Conservation (phyloP, 2,329 filamentous ascomycete genomes). For the Botrytis medusae region DNA sequence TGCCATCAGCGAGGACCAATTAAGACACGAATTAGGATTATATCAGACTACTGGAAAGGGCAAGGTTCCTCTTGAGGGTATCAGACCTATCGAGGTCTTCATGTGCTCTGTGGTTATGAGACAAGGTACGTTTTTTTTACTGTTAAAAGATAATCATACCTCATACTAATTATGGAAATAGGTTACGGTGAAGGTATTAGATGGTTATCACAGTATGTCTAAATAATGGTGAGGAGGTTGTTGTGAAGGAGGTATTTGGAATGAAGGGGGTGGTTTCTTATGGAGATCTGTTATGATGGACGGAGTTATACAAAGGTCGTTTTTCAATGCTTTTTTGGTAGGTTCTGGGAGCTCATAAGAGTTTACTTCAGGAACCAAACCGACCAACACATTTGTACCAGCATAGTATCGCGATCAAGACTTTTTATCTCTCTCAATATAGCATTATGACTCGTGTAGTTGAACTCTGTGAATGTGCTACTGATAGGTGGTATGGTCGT, state of each 20-base stretch:
- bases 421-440: slow-evolving; percentile 24
- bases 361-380: slow-evolving; percentile 30
- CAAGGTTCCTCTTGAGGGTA: slow-evolving; percentile 88
- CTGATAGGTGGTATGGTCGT: background rate
- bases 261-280: slow-evolving; percentile 25
- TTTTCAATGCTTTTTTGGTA: slow-evolving; percentile 33
- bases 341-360: slow-evolving; percentile 28
- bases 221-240: slow-evolving; percentile 41
- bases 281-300: slow-evolving; percentile 36
- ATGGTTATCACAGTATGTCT: slow-evolving; percentile 92
- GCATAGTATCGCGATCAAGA: slow-evolving; percentile 40
- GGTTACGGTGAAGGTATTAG: slow-evolving; percentile 87
- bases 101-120: slow-evolving; percentile 99
- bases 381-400: slow-evolving; percentile 35
- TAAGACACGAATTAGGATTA: slow-evolving; percentile 85
- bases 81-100: slow-evolving; percentile 94
- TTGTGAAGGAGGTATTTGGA: slow-evolving; percentile 11
- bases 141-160: slow-evolving; percentile 24
- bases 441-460: background rate
- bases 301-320: slow-evolving; percentile 40
- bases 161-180: slow-evolving; percentile 37
- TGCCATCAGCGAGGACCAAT: slow-evolving; percentile 91
- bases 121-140: slow-evolving; percentile 62
- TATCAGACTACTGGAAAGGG: slow-evolving; percentile 97
- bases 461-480: background rate